These are phyloP conservation scores for Macrotyloma uniflorum DNA, from an alignment of 306 rosid species.

Conservation along the genomic window DNA sequence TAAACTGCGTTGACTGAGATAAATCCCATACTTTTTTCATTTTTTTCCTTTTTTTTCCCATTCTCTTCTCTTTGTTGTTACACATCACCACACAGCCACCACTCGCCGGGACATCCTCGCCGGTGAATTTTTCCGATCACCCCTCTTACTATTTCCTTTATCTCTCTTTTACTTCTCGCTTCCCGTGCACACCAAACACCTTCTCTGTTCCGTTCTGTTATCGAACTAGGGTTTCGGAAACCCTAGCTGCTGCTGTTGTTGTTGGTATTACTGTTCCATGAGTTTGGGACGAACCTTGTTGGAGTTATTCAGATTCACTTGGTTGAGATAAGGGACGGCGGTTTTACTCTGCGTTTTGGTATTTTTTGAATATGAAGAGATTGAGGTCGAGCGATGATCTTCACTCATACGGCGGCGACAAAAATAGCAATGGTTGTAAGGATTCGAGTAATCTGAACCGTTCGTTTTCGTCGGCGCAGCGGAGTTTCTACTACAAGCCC, in stretches of 20 bases:
- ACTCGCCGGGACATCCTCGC: slow-evolving; percentile 33
- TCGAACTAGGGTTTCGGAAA: slow-evolving; percentile 43
- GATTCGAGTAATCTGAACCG: slow-evolving; percentile 61
- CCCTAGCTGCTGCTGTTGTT: slow-evolving; percentile 36
- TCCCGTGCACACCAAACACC: not conserved
- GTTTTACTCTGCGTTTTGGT: slow-evolving; percentile 27
- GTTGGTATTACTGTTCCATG: slow-evolving; percentile 7
- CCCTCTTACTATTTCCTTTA: not conserved
- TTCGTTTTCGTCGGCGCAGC: slow-evolving; percentile 69
- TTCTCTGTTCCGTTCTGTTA: not conserved
- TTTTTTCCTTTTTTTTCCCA: not conserved
- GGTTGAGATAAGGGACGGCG: not conserved
- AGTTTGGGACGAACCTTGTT: not conserved
- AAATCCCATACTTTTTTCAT: not conserved
- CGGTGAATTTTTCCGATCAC: not conserved
- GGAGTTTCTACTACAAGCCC: slow-evolving; percentile 66
- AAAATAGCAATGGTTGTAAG: slow-evolving; percentile 44
- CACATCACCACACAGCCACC: not conserved
- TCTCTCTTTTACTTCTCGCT: not conserved
- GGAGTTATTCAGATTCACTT: slow-evolving; percentile 24
- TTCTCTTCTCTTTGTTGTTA: slow-evolving; percentile 12
- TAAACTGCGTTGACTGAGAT: slow-evolving; percentile 72
- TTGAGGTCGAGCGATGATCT: slow-evolving; percentile 90
- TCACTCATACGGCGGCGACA: slow-evolving; percentile 58
- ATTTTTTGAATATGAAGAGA: slow-evolving; percentile 67